Evolutionary conservation across 2,329 filamentous ascomycete genomes (phyloP), one percentile per base, ranked within the genome.

Genomic region (Pseudocercospora eumusae): DNA sequence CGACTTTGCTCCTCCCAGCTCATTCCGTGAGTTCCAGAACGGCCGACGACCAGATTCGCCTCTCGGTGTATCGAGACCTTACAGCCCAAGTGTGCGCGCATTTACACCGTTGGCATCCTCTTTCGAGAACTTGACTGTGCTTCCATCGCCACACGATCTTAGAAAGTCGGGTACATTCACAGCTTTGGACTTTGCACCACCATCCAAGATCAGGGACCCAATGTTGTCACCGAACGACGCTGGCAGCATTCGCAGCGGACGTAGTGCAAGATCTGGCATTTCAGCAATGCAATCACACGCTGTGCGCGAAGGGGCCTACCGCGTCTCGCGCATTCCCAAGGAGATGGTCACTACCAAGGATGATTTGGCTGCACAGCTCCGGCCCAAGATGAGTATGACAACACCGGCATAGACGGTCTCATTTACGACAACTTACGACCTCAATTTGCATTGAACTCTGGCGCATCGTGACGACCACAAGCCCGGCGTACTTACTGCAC

Each of bases 111-210:
- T 97, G 42, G 88, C 84, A 23, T 91, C 89, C 63, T 84, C 92
- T 4, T 97, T 92, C 76, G 93, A 98, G 60, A 93, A 98, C 62
- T 86, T 98, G 64, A 78, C 88, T 11, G 83, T 84, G 8, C 87
- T 99, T 66, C 95, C 95, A 40, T 97, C 92, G 83, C 92, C 95
- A 86, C 88, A 93, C 74, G 70, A 86, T 71, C 82, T 95, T 56
- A 86, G 89, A 72, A 93, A 92, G 72, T 93, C 90, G 1, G 81
- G 85, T 64, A 91, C 89, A 0, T 93, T 93, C 73, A 93, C 90
- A 3, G 85, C 79, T 0, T 84, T 95, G 27, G 91, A 95, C 78
- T 95, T 95, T 74, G 90, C 90, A 2, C 88, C 91, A 27, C 90
- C 90, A 31, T 86, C 87, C 70, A 88, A 87, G 74, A 89, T 93